Percentiles rank a stretch among this genome's conserved stretches.
These are phyloP conservation scores for Fusarium haematococcum DNA, from an alignment of 2,329 filamentous ascomycete genomes.

Conservation along the genomic window DNA sequence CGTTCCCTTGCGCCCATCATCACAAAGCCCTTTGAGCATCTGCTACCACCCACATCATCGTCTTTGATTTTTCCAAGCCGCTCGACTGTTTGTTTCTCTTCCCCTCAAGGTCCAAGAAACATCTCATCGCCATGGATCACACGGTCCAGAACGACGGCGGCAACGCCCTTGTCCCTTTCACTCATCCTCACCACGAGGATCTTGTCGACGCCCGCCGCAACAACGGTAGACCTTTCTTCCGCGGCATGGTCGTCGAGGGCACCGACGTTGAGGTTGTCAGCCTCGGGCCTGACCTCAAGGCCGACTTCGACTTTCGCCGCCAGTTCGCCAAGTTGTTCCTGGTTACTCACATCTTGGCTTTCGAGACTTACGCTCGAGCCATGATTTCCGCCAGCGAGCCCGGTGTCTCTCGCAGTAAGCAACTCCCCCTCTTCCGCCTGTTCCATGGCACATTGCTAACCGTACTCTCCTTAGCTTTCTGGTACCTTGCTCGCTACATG, in stretches of 20 bases:
- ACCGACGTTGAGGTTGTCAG: not conserved
- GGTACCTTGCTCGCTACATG: not conserved
- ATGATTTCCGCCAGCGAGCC: not conserved
- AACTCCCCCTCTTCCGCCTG: not conserved
- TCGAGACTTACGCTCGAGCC: not conserved
- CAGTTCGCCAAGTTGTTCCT: not conserved
- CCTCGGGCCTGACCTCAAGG: not conserved
- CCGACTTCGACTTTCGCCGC: not conserved
- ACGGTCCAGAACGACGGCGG: not conserved
- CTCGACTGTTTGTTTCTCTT: not conserved
- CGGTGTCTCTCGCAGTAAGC: not conserved
- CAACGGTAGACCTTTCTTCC: not conserved
- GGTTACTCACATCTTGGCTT: not conserved
- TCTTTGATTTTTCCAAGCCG: not conserved
- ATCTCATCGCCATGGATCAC: not conserved
- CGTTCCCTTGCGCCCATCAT: not conserved
- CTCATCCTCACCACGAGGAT: not conserved
- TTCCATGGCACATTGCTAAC: not conserved
- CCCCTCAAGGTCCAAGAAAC: not conserved
- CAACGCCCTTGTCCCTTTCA: not conserved
- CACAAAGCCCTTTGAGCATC: not conserved
- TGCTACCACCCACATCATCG: not conserved
- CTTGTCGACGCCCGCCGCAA: not conserved
- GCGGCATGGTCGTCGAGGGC: not conserved
- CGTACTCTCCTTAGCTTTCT: not conserved